These are phyloP conservation scores for Tardiomyces digboiensis DNA, from an alignment of 1,139 yeast species.

Conservation along the genomic window DNA sequence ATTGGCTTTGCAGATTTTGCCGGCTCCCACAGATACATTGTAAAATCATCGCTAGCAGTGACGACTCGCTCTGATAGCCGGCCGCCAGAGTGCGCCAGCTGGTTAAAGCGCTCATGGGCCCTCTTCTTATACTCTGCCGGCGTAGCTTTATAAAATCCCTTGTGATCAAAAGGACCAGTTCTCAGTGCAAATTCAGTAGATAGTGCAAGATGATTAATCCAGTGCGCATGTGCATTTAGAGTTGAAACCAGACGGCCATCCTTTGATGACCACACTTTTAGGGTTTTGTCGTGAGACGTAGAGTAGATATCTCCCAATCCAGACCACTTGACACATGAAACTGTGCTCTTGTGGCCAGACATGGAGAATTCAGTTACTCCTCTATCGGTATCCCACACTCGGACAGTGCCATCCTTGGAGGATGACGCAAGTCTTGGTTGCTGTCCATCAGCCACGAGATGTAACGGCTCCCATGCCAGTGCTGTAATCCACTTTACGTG, in stretches of 20 bases:
- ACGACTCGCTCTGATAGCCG: slow-evolving; percentile 69
- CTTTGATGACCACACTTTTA: slow-evolving; percentile 84
- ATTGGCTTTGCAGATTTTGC: slow-evolving; percentile 70
- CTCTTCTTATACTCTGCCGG: slow-evolving; percentile 48
- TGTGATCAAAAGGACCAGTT: slow-evolving; percentile 72
- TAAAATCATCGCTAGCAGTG: slow-evolving; percentile 94
- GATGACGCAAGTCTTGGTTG: slow-evolving; percentile 75
- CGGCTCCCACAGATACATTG: slow-evolving; percentile 98
- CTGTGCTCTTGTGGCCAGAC: slow-evolving; percentile 85
- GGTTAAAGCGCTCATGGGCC: slow-evolving; percentile 64
- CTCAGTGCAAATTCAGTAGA: slow-evolving; percentile 87
- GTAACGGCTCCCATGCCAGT: slow-evolving; percentile 91
- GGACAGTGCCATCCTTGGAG: slow-evolving; percentile 85
- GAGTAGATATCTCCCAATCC: slow-evolving; percentile 81
- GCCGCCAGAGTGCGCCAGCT: slow-evolving; percentile 69
- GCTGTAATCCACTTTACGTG: slow-evolving; percentile 89
- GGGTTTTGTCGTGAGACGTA: slow-evolving; percentile 92
- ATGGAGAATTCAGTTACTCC: slow-evolving; percentile 61
- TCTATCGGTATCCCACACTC: slow-evolving; percentile 82
- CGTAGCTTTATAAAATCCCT: slow-evolving; percentile 23
- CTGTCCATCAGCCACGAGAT: slow-evolving; percentile 55
- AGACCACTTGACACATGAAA: slow-evolving; percentile 95
- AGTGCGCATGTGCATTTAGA: slow-evolving; percentile 86
- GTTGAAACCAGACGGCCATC: slow-evolving; percentile 74
- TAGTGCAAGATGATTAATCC: slow-evolving; percentile 92